These are phyloP conservation scores for Crucibulum laeve DNA, from an alignment of 768 basidiomycete genomes.

Conservation along the genomic window DNA sequence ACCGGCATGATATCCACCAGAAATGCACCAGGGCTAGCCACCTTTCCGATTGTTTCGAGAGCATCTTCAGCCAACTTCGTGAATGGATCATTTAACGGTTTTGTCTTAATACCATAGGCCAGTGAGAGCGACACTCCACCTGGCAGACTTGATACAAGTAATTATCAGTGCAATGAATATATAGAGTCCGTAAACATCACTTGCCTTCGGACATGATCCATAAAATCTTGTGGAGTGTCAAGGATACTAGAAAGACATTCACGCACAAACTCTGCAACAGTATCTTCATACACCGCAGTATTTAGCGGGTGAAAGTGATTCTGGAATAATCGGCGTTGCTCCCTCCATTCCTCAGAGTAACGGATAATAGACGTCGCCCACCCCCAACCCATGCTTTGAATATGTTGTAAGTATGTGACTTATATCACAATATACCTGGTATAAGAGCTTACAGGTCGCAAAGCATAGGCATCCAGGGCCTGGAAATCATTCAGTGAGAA, in stretches of 20 bases:
- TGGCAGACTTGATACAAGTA: background rate
- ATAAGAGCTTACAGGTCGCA: background rate
- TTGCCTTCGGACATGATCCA: constrained; percentile 4
- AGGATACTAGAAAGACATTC: constrained; percentile 4
- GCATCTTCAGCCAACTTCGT: constrained; percentile 29
- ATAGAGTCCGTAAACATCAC: background rate
- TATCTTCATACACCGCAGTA: background rate
- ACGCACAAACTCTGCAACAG: constrained; percentile 1
- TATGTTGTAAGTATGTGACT: background rate
- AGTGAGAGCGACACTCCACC: constrained; percentile 14
- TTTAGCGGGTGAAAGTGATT: background rate
- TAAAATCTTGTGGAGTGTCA: constrained; percentile 6
- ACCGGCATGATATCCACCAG: constrained; percentile 33
- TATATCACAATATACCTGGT: background rate
- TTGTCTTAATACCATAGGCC: constrained; percentile 35
- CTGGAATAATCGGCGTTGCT: background rate
- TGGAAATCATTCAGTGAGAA: background rate
- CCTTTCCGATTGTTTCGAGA: constrained; percentile 18
- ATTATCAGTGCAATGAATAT: background rate
- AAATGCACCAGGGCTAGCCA: constrained; percentile 29
- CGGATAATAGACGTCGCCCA: background rate
- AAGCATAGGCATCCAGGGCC: background rate
- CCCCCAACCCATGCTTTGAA: background rate
- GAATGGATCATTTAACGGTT: constrained; percentile 30
- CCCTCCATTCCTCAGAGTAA: constrained; percentile 1